Evolutionary conservation across 192 early-diverging fungal genomes (phyloP), one percentile per base, ranked within the genome.

Genomic region (Linnemannia elongata): DNA sequence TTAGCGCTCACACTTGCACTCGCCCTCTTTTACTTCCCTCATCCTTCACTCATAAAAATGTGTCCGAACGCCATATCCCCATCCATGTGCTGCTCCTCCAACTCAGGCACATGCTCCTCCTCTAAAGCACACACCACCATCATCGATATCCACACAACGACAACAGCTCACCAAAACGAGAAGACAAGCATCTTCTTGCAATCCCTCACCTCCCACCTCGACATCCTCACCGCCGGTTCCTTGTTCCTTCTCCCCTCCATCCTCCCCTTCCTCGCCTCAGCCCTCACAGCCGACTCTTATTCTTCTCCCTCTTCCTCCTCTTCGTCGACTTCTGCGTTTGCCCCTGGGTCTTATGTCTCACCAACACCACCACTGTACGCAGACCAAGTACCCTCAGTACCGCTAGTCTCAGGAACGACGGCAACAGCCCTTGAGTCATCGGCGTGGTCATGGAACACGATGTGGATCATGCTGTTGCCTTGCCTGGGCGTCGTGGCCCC

Each of bases 181-280:
- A n/a, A 35, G 2, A 17, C 27, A 20, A 39, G 60, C 72, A 42
- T 35, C 1, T 60, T 71, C 9, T 80, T 80, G 33, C 68, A 57
- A 27, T 36, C 75, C 1, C 60, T 87, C 13, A 36, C 76, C 7
- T 69, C 57, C 24, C 85, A 87, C 35, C 49, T 87, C 12, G 76
- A 87, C 30, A 35, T 87, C 45, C 66, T 81, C 44, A 78, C 80
- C 12, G 85, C 85, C 24, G 85, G 85, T 13, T 74, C 76, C 4
- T 35, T 87, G 5, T 87, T 87, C 63, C 76, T 87, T 4, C 45
- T 87, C 24, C 85, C 85, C 6, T 87, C 85, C 2, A 69, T 87
- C 30, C 47, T 87, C 30, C 85, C 85, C 6, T 81, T 45, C 42
- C 63, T 87, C 27, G 85, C 85, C 42, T 87, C 85, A 6, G 79